Base-by-base conservation (phyloP, 306 rosid species). In the Dalbergia cochinchinensis region DNA sequence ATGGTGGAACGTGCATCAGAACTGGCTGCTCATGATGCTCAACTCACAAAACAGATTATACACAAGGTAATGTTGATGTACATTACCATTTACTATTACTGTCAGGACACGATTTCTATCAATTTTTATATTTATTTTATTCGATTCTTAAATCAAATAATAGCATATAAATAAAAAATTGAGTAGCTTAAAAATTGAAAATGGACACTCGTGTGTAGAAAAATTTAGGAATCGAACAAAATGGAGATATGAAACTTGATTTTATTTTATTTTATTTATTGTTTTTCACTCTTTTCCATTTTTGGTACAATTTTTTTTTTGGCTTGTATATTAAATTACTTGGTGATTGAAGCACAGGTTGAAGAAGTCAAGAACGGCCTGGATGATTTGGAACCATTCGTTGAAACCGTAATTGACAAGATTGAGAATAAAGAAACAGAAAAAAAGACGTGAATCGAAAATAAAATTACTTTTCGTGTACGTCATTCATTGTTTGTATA, bases 1-100 rank as follows among this genome's bases (percentile, higher is more conserved):
- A n/a, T 73, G 4, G 81, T 88, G 1, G 89, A 92, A 79, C 58
- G 4, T 16, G 74, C 85, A n/a, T 84, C 94, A 74, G 15, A 88
- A 87, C 74, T 78, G 39, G 87, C 65, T 41, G 83, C 70, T 68
- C 88, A 90, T 73, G 94, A 78, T 82, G 97, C 94, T 51, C 86
- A 90, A 63, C 5, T 80, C 15, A 68, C 92, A 34, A 15, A 83
- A 70, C 60, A 84, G 33, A 80, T 92, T 51, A 71, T 88, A 83
- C 90, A 87, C 80, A 92, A 90, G 91, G 97, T 92, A 80, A 35
- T n/a, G 6, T 54, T 13, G 13, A 12, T 12, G 2, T 64, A 1
- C 18, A 78, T 16, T 20, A 20, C 1, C 6, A 35, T 64, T 61
- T 34, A 19, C 55, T 11, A 39, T 6, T 50, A 7, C 48, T 35